Percentiles rank a stretch among this genome's conserved stretches.
These are phyloP conservation scores for Fonsecaea monophora DNA, from an alignment of 2,329 filamentous ascomycete genomes.

Conservation along the genomic window DNA sequence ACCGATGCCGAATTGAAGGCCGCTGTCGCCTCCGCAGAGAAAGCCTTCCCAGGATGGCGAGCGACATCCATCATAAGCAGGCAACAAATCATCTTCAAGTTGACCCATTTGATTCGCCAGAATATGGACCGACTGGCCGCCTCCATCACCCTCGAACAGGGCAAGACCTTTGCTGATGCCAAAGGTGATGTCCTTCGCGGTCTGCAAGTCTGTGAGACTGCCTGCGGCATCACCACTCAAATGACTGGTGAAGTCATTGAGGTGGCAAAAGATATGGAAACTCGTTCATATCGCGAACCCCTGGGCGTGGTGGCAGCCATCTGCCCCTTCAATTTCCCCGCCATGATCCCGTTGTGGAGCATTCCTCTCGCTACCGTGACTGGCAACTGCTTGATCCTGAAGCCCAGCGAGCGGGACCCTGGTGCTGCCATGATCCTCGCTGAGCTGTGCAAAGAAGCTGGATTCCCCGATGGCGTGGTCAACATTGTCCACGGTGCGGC, in stretches of 20 bases:
- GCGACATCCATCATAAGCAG: slow-evolving; percentile 64
- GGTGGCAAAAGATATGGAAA: slow-evolving; percentile 75
- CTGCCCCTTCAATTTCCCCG: slow-evolving; percentile 73
- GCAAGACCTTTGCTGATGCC: slow-evolving; percentile 73
- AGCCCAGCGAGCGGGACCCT: slow-evolving; percentile 71
- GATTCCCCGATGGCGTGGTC: slow-evolving; percentile 69
- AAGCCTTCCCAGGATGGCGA: slow-evolving; percentile 68
- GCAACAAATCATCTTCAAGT: slow-evolving; percentile 73
- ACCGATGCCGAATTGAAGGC: slow-evolving; percentile 69
- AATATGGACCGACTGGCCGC: slow-evolving; percentile 71
- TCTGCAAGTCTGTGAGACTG: slow-evolving; percentile 70
- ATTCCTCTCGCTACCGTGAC: slow-evolving; percentile 70
- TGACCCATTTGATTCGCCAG: slow-evolving; percentile 66
- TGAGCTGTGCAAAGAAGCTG: slow-evolving; percentile 67
- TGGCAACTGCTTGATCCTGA: slow-evolving; percentile 69
- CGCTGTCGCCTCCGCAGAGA: slow-evolving; percentile 67
- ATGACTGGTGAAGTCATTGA: slow-evolving; percentile 71
- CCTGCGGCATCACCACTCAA: slow-evolving; percentile 71
- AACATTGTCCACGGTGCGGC: slow-evolving; percentile 71
- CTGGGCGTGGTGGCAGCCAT: slow-evolving; percentile 70
- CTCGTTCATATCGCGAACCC: slow-evolving; percentile 69
- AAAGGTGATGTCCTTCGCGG: slow-evolving; percentile 70
- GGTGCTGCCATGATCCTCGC: slow-evolving; percentile 71
- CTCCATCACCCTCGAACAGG: slow-evolving; percentile 71
- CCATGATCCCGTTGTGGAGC: slow-evolving; percentile 74